Base-by-base conservation (phyloP, 2,329 filamentous ascomycete genomes). In the Penicillium sumatraense region DNA sequence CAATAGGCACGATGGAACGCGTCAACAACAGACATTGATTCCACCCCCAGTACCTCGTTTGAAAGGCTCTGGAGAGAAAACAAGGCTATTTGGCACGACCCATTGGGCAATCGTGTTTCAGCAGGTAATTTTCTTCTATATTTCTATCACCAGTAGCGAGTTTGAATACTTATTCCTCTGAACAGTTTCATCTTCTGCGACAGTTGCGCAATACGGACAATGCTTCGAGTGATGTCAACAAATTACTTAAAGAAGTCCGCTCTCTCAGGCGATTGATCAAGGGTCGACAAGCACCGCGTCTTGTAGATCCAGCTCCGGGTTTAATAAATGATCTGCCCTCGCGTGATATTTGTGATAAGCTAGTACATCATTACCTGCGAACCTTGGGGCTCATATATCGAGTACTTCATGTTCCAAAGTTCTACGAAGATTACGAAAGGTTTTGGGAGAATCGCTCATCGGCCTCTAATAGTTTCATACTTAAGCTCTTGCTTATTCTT, bases 381-480 rank as follows among this genome's bases (percentile, higher is more conserved):
- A 69, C 64, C 3, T 68, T 75, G 31, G 72, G 72, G 44, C 54
- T 65, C 11, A 61, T 67, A 7, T 70, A 72, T 51, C 66, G 69
- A 31, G 63, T 75, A 1, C 21, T 74, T 7, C 72, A 76, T 58
- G 27, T 70, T 8, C 72, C 72, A 3, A 64, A 66, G 2, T 75
- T 75, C 50, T 64, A 62, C 56, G 53, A 52, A 18, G 69, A 74
- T 21, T 75, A 74, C 38, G 36, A 63, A 9, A 35, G 46, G 13
- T 71, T 70, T 31, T 69, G 66, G 67, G 54, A 55, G 57, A 58
- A 70, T 18, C 63, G 67, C 1, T 54, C 58, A 13, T 33, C 53
- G 2, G 51, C 48, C 4, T 51, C 62, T 7, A 63, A 49, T 1
- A 51, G 52, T 0, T 68, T 70, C 31, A 41, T 67, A 1, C 57